Evolutionary conservation across 768 basidiomycete species (phyloP).

Genomic region (Rhodotorula paludigena): DNA sequence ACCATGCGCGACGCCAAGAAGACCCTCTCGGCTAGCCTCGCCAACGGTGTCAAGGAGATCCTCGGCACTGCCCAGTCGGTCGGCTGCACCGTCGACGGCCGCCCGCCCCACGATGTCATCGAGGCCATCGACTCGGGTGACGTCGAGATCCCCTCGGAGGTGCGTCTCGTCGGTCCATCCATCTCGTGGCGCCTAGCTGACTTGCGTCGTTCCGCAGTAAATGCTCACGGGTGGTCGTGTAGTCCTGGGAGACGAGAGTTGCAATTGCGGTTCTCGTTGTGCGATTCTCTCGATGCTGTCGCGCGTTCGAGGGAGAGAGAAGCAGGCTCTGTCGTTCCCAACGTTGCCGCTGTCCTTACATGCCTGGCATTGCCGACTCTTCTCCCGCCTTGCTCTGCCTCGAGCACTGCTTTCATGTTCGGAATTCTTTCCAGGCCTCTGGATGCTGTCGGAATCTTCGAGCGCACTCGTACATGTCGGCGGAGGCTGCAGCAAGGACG

Average conservation of each 20-base stretch:
- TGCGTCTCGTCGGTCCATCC: slow-evolving; percentile 1
- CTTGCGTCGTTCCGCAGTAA: not conserved
- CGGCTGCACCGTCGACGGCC: slow-evolving; percentile 92
- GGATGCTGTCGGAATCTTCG: too few relatives aligned
- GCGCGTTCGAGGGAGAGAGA: too few relatives aligned
- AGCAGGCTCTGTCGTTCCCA: too few relatives aligned
- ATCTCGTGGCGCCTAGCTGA: too few relatives aligned
- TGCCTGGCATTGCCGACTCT: too few relatives aligned
- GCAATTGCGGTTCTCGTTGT: not conserved
- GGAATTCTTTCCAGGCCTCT: too few relatives aligned
- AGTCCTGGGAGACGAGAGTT: not conserved
- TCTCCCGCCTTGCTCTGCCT: too few relatives aligned
- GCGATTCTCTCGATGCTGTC: too few relatives aligned
- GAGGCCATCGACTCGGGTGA: slow-evolving; percentile 51
- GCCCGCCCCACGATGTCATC: slow-evolving; percentile 63
- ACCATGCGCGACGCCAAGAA: slow-evolving; percentile 89
- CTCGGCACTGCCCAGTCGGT: slow-evolving; percentile 94
- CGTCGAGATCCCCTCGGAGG: slow-evolving; percentile 49
- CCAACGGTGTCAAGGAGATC: slow-evolving; percentile 91
- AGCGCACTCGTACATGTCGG: too few relatives aligned
- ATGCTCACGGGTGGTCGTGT: not conserved
- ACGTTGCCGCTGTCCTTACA: too few relatives aligned
- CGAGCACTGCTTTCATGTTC: too few relatives aligned
- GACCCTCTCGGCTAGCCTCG: slow-evolving; percentile 95
- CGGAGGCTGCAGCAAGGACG: too few relatives aligned